Percentiles rank a stretch among this genome's conserved stretches.
Conservation (phyloP, 371 early-diverging fungal species). For the Rhizopus delemar region DNA sequence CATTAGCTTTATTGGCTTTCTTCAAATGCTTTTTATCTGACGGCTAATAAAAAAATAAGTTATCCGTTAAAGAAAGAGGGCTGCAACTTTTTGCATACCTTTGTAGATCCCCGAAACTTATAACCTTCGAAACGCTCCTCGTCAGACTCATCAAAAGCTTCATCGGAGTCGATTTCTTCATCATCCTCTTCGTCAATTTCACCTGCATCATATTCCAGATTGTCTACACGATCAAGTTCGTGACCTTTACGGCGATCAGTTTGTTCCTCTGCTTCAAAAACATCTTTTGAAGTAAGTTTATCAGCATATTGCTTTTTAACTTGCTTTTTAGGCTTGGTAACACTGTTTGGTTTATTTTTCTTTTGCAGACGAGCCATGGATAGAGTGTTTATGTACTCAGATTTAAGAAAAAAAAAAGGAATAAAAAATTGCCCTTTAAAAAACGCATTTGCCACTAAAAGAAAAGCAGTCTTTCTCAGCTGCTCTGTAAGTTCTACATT, state of each 20-base stretch:
- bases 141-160: conserved; percentile 84
- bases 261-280: conserved; percentile 63
- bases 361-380: conserved; percentile 27
- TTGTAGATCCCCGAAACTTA: conserved; percentile 49
- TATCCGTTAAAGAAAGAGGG: too few species aligned
- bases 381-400: not conserved
- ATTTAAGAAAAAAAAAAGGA: not conserved
- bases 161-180: conserved; percentile 91
- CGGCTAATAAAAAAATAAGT: not conserved
- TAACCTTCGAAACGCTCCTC: conserved; percentile 80
- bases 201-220: conserved; percentile 73
- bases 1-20: conserved; percentile 25
- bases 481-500: too few species aligned
- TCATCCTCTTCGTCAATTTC: conserved; percentile 83
- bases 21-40: conserved; percentile 38
- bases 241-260: conserved; percentile 58
- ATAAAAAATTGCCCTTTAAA: not conserved
- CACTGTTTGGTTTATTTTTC: conserved; percentile 12
- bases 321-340: not conserved
- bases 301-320: conserved; percentile 2
- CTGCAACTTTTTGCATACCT: conserved; percentile 4
- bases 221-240: conserved; percentile 73
- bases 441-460: not conserved
- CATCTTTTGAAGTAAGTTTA: conserved; percentile 24
- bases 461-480: not conserved